Evolutionary conservation across 805 yeast genomes (phyloP).

Genomic region (Priceomyces carsonii): DNA sequence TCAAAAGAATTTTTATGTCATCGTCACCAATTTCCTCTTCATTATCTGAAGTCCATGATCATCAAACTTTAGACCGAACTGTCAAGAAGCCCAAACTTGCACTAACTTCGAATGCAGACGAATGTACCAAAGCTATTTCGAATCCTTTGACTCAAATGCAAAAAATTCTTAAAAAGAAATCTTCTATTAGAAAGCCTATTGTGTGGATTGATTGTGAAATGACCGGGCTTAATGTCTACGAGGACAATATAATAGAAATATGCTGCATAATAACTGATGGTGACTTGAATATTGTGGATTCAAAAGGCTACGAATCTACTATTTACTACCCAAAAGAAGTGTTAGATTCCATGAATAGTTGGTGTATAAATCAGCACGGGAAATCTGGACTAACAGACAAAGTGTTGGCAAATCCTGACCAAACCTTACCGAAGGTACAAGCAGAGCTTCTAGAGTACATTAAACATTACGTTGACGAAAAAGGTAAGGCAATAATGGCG

Average conservation of each 20-base stretch:
- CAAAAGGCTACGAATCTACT: conserved; percentile 76
- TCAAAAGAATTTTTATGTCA: too few relatives aligned
- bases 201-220: conserved; percentile 99
- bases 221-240: conserved; percentile 85
- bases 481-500: conserved; percentile 69
- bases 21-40: too few relatives aligned
- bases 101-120: too few relatives aligned
- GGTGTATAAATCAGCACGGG: conserved; percentile 88
- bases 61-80: too few relatives aligned
- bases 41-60: too few relatives aligned
- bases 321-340: conserved; percentile 63
- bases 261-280: conserved; percentile 91
- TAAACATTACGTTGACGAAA: conserved; percentile 49
- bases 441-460: conserved; percentile 64
- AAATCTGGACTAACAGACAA: conserved; percentile 71
- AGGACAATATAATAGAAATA: conserved; percentile 84
- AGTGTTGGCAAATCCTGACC: conserved; percentile 54
- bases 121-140: too few relatives aligned
- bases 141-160: conserved; percentile 4
- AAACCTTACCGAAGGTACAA: conserved; percentile 63
- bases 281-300: conserved; percentile 67
- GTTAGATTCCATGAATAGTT: conserved; percentile 76
- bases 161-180: conserved; percentile 3
- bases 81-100: too few relatives aligned
- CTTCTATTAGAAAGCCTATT: conserved; percentile 36